phyloP scores from a whole-genome alignment of 1,284 basidiomycete species.

The Rhodotorula sp. region DNA sequence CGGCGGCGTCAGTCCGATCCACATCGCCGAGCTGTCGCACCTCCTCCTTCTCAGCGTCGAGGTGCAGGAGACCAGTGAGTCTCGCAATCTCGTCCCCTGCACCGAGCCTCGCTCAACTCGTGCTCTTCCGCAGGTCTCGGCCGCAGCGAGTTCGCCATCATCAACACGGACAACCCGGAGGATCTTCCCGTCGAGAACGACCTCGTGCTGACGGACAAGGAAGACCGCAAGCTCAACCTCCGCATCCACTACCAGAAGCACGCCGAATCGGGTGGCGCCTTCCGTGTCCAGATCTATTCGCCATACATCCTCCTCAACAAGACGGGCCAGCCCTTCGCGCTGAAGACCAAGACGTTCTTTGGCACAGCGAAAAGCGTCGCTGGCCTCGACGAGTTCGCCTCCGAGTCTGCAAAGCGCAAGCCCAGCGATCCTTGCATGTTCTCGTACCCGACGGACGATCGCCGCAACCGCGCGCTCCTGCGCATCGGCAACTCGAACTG shows the following conservation, averaged over 20 bases:
- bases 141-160: constrained; percentile 97
- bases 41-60: constrained; percentile 88
- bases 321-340: constrained; percentile 79
- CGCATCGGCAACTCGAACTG: constrained; percentile 83
- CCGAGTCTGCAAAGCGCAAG: constrained; percentile 54
- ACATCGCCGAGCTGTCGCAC: constrained; percentile 93
- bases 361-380: constrained; percentile 78
- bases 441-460: constrained; percentile 75
- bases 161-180: constrained; percentile 89
- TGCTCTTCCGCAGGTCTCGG: constrained; percentile 64
- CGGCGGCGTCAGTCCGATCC: constrained; percentile 94
- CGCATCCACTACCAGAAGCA: constrained; percentile 80
- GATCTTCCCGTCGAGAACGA: constrained; percentile 81
- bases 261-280: constrained; percentile 92
- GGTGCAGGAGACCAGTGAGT: constrained; percentile 80
- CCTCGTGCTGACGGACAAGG: constrained; percentile 71
- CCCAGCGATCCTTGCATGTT: constrained; percentile 61
- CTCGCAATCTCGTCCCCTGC: not conserved
- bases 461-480: constrained; percentile 81
- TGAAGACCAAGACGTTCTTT: constrained; percentile 73
- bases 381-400: constrained; percentile 61
- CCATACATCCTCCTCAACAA: constrained; percentile 95
- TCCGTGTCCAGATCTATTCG: constrained; percentile 94
- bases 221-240: constrained; percentile 76
- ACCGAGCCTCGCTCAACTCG: not conserved